A percentile compares a stretch with the other conserved stretches of the same genome.
Conservation (phyloP, 768 basidiomycete genomes). For the Paxillus rubicundulus region DNA sequence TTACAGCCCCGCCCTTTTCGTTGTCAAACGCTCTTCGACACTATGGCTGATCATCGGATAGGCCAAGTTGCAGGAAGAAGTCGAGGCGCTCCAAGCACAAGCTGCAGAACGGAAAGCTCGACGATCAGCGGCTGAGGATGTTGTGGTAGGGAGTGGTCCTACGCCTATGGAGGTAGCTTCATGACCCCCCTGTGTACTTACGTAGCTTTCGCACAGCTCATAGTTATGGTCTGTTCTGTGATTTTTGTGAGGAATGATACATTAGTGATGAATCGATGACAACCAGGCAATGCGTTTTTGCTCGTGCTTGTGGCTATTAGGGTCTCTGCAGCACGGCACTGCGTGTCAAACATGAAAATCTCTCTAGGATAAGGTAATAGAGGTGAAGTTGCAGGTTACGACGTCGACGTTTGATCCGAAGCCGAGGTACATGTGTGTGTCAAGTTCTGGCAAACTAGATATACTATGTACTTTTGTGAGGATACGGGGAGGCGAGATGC, state of each 20-base stretch:
- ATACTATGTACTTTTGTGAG: too few relatives aligned
- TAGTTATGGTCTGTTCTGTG: neutral
- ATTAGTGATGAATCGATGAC: too few relatives aligned
- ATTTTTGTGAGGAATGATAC: neutral
- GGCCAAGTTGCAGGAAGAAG: conserved; percentile 58
- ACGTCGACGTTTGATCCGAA: too few relatives aligned
- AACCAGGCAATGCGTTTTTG: neutral
- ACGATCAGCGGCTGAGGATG: conserved; percentile 26
- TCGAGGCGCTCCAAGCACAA: conserved; percentile 51
- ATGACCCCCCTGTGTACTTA: conserved; percentile 4
- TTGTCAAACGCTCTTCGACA: neutral
- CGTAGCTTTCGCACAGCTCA: neutral
- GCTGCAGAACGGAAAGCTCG: conserved; percentile 44
- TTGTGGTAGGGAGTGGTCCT: conserved; percentile 30
- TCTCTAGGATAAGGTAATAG: too few relatives aligned
- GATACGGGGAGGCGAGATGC: too few relatives aligned
- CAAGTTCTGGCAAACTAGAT: too few relatives aligned
- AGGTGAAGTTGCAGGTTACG: too few relatives aligned
- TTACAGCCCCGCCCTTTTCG: neutral
- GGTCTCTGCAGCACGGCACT: too few relatives aligned
- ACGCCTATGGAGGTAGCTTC: conserved; percentile 29
- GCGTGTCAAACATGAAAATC: too few relatives aligned
- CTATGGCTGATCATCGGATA: conserved; percentile 21
- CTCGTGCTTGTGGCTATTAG: too few relatives aligned
- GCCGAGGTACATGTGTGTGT: too few relatives aligned